Evolutionary conservation across 2,329 filamentous ascomycete genomes (phyloP), one percentile per base, ranked within the genome.

Genomic region (Mollisiaceae sp.): DNA sequence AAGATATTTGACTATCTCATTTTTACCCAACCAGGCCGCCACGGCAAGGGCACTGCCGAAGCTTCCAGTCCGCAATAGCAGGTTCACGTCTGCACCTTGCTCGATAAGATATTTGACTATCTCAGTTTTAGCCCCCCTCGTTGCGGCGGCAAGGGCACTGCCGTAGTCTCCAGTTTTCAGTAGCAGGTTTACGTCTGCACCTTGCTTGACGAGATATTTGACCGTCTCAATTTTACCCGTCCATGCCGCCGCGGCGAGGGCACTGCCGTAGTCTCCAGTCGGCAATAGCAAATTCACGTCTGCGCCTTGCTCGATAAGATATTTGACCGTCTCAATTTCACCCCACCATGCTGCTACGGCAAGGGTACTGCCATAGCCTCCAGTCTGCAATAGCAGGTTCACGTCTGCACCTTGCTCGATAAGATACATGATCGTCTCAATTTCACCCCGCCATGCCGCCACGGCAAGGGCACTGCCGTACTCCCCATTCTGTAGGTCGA

Each of bases 1-100:
- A 14, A 55, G 47, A 15, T 41, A 18, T 14, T 52, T 14, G 6
- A 56, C 22, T 11, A 11, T 41, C 12, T 41, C 8, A n/a, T 2
- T 60, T 32, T 52, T 9, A 8, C 45, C 24, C 1, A 1, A 0
- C 18, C 24, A 32, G 22, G 41, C 59, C 32, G 24, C n/a, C 12
- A 50, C 55, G 9, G 43, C 41, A 14, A 63, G 32, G 15, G 55
- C 62, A 59, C 62, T 63, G 8, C 55, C 62, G 15, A 6, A 63
- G 1, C 41, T 0, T 35, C 61, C 61, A 54, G 47, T 41, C 3
- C 54, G 18, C 5, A 59, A 55, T 22, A 59, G 54, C 39, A 63
- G 47, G 43, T 63, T 59, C 12, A 59, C 41, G 9, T 52, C 62
- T 52, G 62, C 41, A 32, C 54, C 39, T 39, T 32, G 4, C 11